Evolutionary conservation across 108 stramenopile species (phyloP), one percentile per base, ranked within the genome.

Genomic region (Nitzschia sp.): DNA sequence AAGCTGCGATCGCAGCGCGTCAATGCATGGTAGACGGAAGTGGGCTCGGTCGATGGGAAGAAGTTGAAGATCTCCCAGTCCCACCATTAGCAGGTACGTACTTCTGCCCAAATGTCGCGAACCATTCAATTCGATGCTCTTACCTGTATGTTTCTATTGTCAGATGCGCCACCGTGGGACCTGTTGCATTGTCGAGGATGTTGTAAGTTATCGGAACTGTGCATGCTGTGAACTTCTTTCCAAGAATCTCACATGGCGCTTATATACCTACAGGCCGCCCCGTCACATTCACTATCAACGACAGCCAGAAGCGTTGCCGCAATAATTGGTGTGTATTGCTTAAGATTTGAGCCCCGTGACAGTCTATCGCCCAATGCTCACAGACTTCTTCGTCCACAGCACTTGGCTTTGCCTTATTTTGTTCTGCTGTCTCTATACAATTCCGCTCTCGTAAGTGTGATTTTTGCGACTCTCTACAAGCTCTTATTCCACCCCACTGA

Each of bases 1-100:
- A 95, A 74, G 93, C 93, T 32, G 89, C 93, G 0, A 79, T 90
- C 38, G 85, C 92, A 16, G 93, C 93, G 2, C 68, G 93, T 27
- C 82, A 91, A 54, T 92, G 89, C 57, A 61, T 85, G 19, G 77
- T 78, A 5, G 93, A 95, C 79, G 93, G 90, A 21, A 73, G 89
- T 60, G 93, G 87, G 22, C 66, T 79, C 21, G 69, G 74, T 19
- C 64, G 89, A 63, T 95, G 93, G 93, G 69, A 73, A 34, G 78
- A 82, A 34, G 66, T 82, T 1, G 74, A 85, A 30, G 63, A 58
- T 13, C 69, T 91, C 1, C 93, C 93, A 17, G 13, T 41, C 13
- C 38, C 38, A 41, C 38, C 38, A 9, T 41, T 41, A 13, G 38
- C 38, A n/a, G n/a, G n/a, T n/a, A n/a, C n/a, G n/a, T n/a, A n/a